Percentiles rank a stretch among this genome's conserved stretches.
Evolutionary conservation across 1,284 basidiomycete genomes (phyloP).

Genomic region (Stygiomarasmius scandens): DNA sequence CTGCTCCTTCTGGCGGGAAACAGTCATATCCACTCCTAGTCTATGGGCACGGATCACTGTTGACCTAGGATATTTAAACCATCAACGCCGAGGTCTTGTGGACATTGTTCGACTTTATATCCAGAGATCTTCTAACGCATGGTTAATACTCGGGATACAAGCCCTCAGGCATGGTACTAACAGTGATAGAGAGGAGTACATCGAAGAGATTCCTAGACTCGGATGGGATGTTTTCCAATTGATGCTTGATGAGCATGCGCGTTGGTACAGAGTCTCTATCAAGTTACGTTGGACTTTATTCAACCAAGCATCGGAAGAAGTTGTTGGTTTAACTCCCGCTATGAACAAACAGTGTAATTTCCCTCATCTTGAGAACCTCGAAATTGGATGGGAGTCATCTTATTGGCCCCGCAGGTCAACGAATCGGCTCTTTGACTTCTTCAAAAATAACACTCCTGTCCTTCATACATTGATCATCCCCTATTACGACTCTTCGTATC

Average conservation of each 20-base stretch:
- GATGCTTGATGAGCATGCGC: neutral
- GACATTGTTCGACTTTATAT: neutral
- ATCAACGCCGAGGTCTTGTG: neutral
- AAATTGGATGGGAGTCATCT: neutral
- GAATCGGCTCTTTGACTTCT: neutral
- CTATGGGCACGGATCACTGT: neutral
- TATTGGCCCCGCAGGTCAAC: neutral
- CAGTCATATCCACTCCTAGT: neutral
- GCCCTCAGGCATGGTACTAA: neutral
- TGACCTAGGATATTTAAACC: neutral
- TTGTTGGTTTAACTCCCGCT: neutral
- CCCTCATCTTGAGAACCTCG: neutral
- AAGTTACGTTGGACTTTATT: neutral
- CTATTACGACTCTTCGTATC: neutral
- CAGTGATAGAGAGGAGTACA: neutral
- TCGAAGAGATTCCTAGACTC: neutral
- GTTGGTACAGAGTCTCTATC: neutral
- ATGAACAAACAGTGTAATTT: neutral
- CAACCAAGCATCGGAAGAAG: neutral
- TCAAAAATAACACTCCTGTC: neutral
- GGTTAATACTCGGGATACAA: neutral
- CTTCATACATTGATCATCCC: neutral
- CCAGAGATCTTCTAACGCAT: neutral
- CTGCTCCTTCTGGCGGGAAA: neutral
- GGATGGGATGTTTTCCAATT: neutral